Evolutionary conservation across 140 eudicot species (phyloP), one percentile per base, ranked within the genome.

Genomic region (Erigeron philadelphicus): DNA sequence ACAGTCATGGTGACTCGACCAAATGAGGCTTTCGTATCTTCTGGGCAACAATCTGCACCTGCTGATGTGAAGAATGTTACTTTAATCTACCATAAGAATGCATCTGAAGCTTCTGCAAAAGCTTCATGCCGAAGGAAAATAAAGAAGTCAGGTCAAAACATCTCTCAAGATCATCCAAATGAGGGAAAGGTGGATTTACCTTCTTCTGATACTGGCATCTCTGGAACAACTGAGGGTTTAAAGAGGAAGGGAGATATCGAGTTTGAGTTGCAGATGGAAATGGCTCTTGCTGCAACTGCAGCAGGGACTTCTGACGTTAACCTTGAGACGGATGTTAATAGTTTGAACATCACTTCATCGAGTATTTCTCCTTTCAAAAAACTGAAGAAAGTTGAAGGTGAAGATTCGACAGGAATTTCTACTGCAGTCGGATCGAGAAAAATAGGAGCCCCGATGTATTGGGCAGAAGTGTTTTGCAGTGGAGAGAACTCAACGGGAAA

Each of bases 231-330:
- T 47, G 82, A 68, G 74, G 82, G 80, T 47, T 57, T 74, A 76
- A 92, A 86, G 79, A 81, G 87, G 72, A 92, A 84, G 66, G 95
- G 95, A 16, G 98, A 92, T 71, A 49, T 92, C 67, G 98, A 92
- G 68, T 92, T 86, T 70, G 90, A 84, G 79, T 72, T 86, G 85
- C 96, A 88, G 83, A 61, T 92, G 85, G 80, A 88, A 75, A 92
- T 92, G 93, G 96, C 98, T 66, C 81, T 88, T 59, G 63, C 96
- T 58, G 89, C 98, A 15, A 92, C 96, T 52, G 79, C 88, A 70
- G 72, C 76, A 18, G 82, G 13, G 54, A 66, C 69, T 66, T 64
- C 76, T 55, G 78, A 76, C 50, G 35, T 10, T 67, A 55, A 70
- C 59, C 52, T 41, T 48, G 72, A 38, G 4, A 66, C 82, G 3